A percentile compares a stretch with the other conserved stretches of the same genome.
phyloP scores from a whole-genome alignment of 2,329 filamentous ascomycete genomes.

The Colletotrichum plurivorum region DNA sequence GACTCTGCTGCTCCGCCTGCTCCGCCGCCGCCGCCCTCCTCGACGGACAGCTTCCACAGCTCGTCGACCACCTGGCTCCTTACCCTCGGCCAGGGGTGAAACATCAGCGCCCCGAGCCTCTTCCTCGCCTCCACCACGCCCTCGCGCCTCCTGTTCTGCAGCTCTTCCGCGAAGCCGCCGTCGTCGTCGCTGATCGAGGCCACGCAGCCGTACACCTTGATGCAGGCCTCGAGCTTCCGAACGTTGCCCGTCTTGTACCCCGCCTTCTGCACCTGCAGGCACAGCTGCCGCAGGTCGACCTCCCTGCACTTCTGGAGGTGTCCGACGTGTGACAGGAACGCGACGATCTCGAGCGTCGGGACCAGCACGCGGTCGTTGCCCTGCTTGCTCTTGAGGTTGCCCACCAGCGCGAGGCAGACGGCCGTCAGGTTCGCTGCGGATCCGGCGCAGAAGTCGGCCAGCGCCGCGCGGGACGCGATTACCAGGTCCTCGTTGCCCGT shows the following conservation, averaged over 20 bases:
- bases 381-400: constrained; percentile 67
- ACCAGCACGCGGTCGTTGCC: constrained; percentile 79
- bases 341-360: constrained; percentile 81
- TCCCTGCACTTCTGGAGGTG: constrained; percentile 58
- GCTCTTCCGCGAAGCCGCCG: constrained; percentile 38
- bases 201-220: constrained; percentile 84
- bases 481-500: constrained; percentile 84
- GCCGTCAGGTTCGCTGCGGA: constrained; percentile 57
- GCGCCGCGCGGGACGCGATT: constrained; percentile 75
- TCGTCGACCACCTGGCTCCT: constrained; percentile 72
- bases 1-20: constrained; percentile 40
- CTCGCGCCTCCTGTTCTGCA: constrained; percentile 52
- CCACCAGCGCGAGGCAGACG: constrained; percentile 65
- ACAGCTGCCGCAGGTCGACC: constrained; percentile 70
- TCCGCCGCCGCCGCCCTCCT: constrained; percentile 41
- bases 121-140: constrained; percentile 69
- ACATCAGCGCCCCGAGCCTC: constrained; percentile 80
- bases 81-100: constrained; percentile 87
- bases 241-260: constrained; percentile 89
- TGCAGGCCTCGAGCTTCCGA: constrained; percentile 83
- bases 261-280: constrained; percentile 80
- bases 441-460: constrained; percentile 68
- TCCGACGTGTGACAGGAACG: constrained; percentile 80
- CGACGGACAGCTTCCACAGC: constrained; percentile 64
- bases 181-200: constrained; percentile 55